These are phyloP conservation scores for Penicillium glabrum DNA, from an alignment of 2,329 filamentous ascomycete genomes.

Conservation along the genomic window DNA sequence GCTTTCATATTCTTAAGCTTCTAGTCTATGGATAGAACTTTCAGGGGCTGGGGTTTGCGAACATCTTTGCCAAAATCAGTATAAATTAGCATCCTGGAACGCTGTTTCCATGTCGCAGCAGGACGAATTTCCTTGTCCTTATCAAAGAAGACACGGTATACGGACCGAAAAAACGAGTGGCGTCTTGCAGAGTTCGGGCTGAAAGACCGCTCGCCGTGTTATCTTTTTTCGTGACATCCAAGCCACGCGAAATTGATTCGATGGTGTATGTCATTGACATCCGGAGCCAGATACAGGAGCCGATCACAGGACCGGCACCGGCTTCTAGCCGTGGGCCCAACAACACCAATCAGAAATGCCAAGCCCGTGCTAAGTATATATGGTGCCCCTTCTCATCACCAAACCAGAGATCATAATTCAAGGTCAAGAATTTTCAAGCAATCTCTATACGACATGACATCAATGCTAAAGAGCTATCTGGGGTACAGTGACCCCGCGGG, in stretches of 20 bases:
- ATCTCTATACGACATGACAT: background rate
- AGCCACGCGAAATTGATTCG: background rate
- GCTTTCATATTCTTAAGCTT: no score
- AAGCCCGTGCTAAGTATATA: background rate
- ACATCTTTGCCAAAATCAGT: no score
- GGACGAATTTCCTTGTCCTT: background rate
- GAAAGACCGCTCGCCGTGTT: background rate
- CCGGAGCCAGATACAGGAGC: background rate
- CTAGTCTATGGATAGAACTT: no score
- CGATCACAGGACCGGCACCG: background rate
- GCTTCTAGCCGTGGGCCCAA: background rate
- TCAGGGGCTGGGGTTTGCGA: no score
- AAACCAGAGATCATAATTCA: background rate
- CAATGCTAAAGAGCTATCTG: constrained; percentile 2
- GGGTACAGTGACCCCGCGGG: constrained; percentile 3
- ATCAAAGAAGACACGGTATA: background rate
- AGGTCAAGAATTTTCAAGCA: background rate
- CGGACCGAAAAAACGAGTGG: background rate
- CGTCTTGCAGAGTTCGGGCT: background rate
- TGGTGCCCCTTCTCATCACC: background rate
- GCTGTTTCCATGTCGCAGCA: background rate
- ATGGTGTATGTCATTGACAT: background rate
- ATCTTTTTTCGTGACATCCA: background rate
- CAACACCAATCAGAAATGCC: background rate
- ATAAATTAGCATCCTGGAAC: no score